Conservation (phyloP, 2,329 filamentous ascomycete genomes). For the Fusarium tanahbumbuense region DNA sequence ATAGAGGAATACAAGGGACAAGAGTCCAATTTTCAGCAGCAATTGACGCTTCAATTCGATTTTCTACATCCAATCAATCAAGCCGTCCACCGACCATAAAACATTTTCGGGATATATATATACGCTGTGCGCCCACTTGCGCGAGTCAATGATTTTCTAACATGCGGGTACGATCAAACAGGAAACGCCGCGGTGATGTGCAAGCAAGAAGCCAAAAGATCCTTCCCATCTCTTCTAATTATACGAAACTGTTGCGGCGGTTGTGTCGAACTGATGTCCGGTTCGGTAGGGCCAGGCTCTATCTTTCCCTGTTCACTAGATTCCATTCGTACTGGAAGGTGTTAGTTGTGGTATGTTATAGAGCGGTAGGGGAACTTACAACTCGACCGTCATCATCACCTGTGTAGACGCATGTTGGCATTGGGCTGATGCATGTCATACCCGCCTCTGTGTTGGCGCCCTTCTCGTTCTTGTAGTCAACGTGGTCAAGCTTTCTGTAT, state of each 20-base stretch:
- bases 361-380: slow-evolving; percentile 58
- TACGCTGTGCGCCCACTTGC: slow-evolving; percentile 24
- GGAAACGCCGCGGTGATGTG: slow-evolving; percentile 33
- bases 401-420: slow-evolving; percentile 87
- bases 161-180: slow-evolving; percentile 21
- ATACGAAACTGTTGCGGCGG: slow-evolving; percentile 30
- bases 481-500: slow-evolving; percentile 84
- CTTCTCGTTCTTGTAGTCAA: slow-evolving; percentile 72
- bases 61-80: slow-evolving; percentile 29
- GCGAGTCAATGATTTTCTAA: slow-evolving; percentile 34
- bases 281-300: slow-evolving; percentile 52
- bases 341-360: slow-evolving; percentile 9
- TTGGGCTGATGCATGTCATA: slow-evolving; percentile 87
- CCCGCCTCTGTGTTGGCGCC: slow-evolving; percentile 70
- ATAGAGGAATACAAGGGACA: slow-evolving; percentile 39
- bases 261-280: slow-evolving; percentile 35
- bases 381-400: slow-evolving; percentile 94
- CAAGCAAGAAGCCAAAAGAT: slow-evolving; percentile 24
- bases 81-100: slow-evolving; percentile 11
- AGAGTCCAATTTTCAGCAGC: slow-evolving; percentile 28
- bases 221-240: slow-evolving; percentile 4
- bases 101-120: slow-evolving; percentile 25
- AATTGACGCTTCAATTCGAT: slow-evolving; percentile 47
- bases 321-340: slow-evolving; percentile 70
- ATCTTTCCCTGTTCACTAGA: slow-evolving; percentile 67